Evolutionary conservation across 2,329 filamentous ascomycete species (phyloP), one percentile per base, ranked within the genome.

Genomic region (Drechmeria coniospora): DNA sequence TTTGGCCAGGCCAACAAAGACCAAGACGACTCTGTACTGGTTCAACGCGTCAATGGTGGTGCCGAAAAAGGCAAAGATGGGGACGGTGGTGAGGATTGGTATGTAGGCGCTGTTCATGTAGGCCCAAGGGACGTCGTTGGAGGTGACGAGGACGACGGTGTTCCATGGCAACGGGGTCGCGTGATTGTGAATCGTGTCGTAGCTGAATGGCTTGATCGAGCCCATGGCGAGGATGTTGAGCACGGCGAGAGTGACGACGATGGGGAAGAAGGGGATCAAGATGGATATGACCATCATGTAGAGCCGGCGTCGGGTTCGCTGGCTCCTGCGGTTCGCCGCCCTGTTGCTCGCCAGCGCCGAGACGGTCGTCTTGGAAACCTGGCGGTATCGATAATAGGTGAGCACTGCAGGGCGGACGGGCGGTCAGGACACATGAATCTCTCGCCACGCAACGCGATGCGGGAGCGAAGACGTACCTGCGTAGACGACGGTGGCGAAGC

Each of bases 251-350:
- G 53, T 45, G 23, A 62, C 23, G 35, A 56, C 47, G 5, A 72
- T 37, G 1, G 66, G 67, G 1, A 68, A 39, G 39, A 66, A 70
- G 3, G 65, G 54, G 4, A 61, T 37, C 1, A 72, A 42, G 35
- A 71, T 65, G 23, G 54, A 56, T 9, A 68, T 29, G 10, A 61
- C 56, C 60, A 72, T 66, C 35, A 64, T 50, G 45, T 70, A 73
- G 23, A 74, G 58, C 23, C 65, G 61, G 25, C 59, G 54, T 23
- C 57, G 57, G 7, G 65, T 57, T 2, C 65, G 57, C 24, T 60
- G 54, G 22, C 57, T 58, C 5, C 65, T 56, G 10, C 51, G 36
- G 4, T 46, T 47, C 7, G 56, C 56, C 5, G 49, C 35, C 18
- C 46, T 57, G 45, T 57, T 63, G 29, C 45, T 47, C 15, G 42